A percentile compares a stretch with the other conserved stretches of the same genome.
Evolutionary conservation across 805 yeast species (phyloP).

Genomic region (Candida railenensis): DNA sequence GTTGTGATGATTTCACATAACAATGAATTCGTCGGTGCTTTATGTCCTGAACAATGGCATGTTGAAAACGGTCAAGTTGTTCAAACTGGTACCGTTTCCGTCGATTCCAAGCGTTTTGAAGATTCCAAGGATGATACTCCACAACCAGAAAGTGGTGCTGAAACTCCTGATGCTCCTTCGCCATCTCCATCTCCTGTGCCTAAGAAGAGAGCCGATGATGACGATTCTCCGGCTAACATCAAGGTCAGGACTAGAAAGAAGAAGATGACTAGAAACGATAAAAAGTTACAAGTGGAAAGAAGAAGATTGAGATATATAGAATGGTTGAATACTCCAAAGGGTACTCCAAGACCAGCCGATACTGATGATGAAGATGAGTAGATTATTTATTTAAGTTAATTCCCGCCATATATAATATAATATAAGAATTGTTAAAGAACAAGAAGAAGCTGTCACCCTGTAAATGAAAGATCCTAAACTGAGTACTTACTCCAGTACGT

Average conservation of each 20-base stretch:
- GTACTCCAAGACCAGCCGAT: slow-evolving; percentile 92
- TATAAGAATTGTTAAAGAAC: not conserved
- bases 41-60: slow-evolving; percentile 98
- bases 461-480: not conserved
- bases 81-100: slow-evolving; percentile 73
- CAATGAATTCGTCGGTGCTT: slow-evolving; percentile 93
- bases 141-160: slow-evolving; percentile 39
- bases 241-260: slow-evolving; percentile 91
- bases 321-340: slow-evolving; percentile 96
- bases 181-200: slow-evolving; percentile 26
- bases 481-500: too few species aligned
- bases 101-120: slow-evolving; percentile 79
- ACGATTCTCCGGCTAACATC: slow-evolving; percentile 94
- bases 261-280: slow-evolving; percentile 96
- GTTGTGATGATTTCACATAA: slow-evolving; percentile 98
- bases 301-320: slow-evolving; percentile 91
- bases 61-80: slow-evolving; percentile 90
- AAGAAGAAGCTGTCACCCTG: not conserved
- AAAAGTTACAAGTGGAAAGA: slow-evolving; percentile 87
- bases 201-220: slow-evolving; percentile 57
- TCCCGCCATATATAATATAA: not conserved
- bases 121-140: slow-evolving; percentile 55
- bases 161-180: slow-evolving; percentile 23
- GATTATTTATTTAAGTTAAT: not conserved
- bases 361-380: slow-evolving; percentile 84